These are phyloP conservation scores for Alternaria hordeiaustralica DNA, from an alignment of 2,329 filamentous ascomycete species.

Conservation along the genomic window DNA sequence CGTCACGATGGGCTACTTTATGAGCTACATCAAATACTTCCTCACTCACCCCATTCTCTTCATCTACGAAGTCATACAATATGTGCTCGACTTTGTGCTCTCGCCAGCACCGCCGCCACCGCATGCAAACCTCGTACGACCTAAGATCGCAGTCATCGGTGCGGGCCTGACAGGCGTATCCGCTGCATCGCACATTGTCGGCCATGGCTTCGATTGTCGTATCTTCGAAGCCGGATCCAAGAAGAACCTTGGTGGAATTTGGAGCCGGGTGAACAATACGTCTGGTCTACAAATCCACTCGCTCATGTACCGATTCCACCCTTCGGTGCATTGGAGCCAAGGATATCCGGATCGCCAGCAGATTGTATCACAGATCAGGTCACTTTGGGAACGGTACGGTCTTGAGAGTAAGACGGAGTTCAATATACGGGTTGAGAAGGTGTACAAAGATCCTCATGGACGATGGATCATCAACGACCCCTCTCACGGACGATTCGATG, in stretches of 20 bases:
- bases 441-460: conserved; percentile 71
- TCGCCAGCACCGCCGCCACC: conserved; percentile 73
- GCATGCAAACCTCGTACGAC: conserved; percentile 62
- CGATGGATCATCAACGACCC: conserved; percentile 80
- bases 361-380: conserved; percentile 73
- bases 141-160: conserved; percentile 60
- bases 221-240: conserved; percentile 76
- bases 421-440: conserved; percentile 70
- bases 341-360: conserved; percentile 81
- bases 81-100: conserved; percentile 67
- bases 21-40: conserved; percentile 30
- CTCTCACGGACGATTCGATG: conserved; percentile 75
- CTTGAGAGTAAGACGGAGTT: conserved; percentile 76
- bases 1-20: conserved; percentile 25
- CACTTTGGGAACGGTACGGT: conserved; percentile 77
- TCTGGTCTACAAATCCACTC: conserved; percentile 84
- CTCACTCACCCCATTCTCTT: conserved; percentile 60
- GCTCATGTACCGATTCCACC: conserved; percentile 87
- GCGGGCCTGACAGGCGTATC: conserved; percentile 74
- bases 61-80: conserved; percentile 70
- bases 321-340: conserved; percentile 73
- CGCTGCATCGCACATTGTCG: conserved; percentile 80
- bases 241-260: conserved; percentile 76
- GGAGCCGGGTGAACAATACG: conserved; percentile 82
- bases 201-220: conserved; percentile 82